These are phyloP conservation scores for Collybia nuda DNA, from an alignment of 768 basidiomycete species.

Conservation along the genomic window DNA sequence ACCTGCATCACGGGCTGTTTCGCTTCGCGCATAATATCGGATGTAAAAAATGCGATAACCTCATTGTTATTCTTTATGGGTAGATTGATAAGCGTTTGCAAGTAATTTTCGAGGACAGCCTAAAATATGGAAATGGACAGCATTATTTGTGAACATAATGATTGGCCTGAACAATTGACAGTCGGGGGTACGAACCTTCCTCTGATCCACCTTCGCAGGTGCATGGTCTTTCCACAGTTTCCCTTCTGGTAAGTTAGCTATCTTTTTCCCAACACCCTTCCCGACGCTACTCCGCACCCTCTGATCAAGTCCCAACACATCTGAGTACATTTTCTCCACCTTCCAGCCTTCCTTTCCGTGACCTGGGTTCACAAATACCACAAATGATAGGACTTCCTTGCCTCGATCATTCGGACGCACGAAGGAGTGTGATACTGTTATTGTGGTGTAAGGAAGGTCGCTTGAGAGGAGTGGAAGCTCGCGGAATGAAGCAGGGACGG, in stretches of 20 bases:
- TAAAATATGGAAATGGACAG: conserved; percentile 21
- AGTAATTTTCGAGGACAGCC: conserved; percentile 81
- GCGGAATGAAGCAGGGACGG: conserved; percentile 54
- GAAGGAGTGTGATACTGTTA: conserved; percentile 76
- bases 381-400: conserved; percentile 90
- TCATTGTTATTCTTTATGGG: conserved; percentile 88
- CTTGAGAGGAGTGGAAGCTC: conserved; percentile 66
- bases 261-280: conserved; percentile 73
- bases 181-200: conserved; percentile 64
- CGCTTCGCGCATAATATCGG: conserved; percentile 78
- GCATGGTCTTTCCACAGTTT: conserved; percentile 97
- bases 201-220: conserved; percentile 93
- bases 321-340: conserved; percentile 92
- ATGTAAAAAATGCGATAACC: conserved; percentile 89
- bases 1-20: conserved; percentile 76
- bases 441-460: conserved; percentile 72
- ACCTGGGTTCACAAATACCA: conserved; percentile 73
- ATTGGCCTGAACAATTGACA: conserved; percentile 2
- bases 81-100: conserved; percentile 79
- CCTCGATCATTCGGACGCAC: conserved; percentile 89
- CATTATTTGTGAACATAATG: neutral
- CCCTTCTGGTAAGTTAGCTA: conserved; percentile 83
- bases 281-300: conserved; percentile 67
- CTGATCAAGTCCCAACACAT: conserved; percentile 86
- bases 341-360: conserved; percentile 73